These are phyloP conservation scores for Eucalyptus victrix DNA, from an alignment of 345 rosid genomes.

Conservation along the genomic window DNA sequence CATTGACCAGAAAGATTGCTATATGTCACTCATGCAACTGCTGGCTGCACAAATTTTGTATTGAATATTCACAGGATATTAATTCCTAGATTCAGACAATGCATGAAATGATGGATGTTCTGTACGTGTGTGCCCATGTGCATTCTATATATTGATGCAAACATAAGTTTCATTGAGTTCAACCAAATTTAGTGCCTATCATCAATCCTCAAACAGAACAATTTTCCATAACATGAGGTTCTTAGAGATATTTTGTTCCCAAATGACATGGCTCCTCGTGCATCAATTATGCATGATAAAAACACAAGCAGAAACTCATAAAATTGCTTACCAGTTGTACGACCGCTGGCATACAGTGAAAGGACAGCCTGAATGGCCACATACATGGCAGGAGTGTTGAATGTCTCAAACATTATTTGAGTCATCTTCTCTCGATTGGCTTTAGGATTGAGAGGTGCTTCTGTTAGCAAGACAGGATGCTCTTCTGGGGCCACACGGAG, in stretches of 20 bases:
- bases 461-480: slow-evolving; percentile 66
- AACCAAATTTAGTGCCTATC: neutral
- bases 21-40: neutral
- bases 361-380: slow-evolving; percentile 58
- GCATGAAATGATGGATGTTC: neutral
- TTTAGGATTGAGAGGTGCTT: slow-evolving; percentile 72
- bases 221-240: neutral
- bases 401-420: slow-evolving; percentile 50
- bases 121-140: neutral
- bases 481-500: slow-evolving; percentile 77
- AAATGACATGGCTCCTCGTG: neutral
- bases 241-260: neutral
- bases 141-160: neutral
- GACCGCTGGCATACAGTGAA: slow-evolving; percentile 71
- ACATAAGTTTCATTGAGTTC: neutral
- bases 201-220: neutral
- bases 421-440: slow-evolving; percentile 81
- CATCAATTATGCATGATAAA: neutral
- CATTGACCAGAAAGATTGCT: neutral
- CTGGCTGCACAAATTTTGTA: neutral
- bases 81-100: neutral
- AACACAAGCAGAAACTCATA: neutral
- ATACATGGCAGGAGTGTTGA: slow-evolving; percentile 52
- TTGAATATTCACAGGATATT: neutral
- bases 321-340: slow-evolving; percentile 46